Percentiles rank a stretch among this genome's conserved stretches.
These are phyloP conservation scores for Dictyostelium brefeldianum DNA, from an alignment of 78 protist species.

Conservation along the genomic window DNA sequence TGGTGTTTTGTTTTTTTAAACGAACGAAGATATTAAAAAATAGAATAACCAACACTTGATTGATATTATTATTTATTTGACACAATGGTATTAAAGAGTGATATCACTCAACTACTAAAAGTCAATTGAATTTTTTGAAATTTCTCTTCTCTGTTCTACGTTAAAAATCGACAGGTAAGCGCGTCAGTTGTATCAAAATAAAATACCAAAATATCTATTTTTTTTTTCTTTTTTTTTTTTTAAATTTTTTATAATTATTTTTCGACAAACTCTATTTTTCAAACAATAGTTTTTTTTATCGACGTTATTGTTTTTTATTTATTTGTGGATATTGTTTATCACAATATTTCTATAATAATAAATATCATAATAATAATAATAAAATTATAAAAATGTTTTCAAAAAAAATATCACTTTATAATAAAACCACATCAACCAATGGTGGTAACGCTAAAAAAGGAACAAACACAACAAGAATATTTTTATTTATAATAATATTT, in stretches of 20 bases:
- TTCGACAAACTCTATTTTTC: background rate
- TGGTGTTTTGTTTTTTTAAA: too few relatives aligned
- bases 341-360: background rate
- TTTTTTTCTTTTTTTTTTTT: too few relatives aligned
- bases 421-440: background rate
- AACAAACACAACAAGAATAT: background rate
- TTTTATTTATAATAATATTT: slow-evolving; percentile 2
- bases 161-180: too few relatives aligned
- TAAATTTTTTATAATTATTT: background rate
- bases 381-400: background rate
- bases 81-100: too few relatives aligned
- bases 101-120: too few relatives aligned
- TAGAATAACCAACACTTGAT: too few relatives aligned
- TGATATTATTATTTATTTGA: too few relatives aligned
- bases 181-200: too few relatives aligned
- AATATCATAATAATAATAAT: background rate
- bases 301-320: background rate
- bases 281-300: background rate
- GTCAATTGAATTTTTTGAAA: too few relatives aligned
- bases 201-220: too few relatives aligned
- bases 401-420: slow-evolving; percentile 1
- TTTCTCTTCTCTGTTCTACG: too few relatives aligned
- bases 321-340: background rate
- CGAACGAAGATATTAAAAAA: too few relatives aligned
- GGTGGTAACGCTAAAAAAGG: background rate